Evolutionary conservation across 805 yeast species (phyloP), one percentile per base, ranked within the genome.

Genomic region (Cyberlindnera japonica): DNA sequence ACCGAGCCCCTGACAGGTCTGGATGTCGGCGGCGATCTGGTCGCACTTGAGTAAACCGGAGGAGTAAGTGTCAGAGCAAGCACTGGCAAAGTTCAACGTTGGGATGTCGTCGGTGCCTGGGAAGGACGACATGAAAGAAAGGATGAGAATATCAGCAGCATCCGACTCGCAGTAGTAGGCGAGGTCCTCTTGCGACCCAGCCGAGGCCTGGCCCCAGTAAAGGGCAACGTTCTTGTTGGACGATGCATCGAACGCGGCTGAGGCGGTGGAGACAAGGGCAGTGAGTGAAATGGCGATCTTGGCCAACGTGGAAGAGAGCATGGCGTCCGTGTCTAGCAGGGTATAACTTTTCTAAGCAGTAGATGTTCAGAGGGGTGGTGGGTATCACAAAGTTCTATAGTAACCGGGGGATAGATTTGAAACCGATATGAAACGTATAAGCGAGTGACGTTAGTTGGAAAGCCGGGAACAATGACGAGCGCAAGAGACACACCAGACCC

Each of bases 201-300:
- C 80, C 13, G 91, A 78, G 53, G 77, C 75, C 63, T 88, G 95
- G 39, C 96, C 96, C 96, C 96, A 88, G 64, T 88, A 88, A 7
- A 84, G 70, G 17, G 83, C 96, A 27, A 87, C 76, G 49, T 85
- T 83, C 23, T 69, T 55, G 34, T 72, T 68, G 25, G 79, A 60
- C 14, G 59, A 41, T 9, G 69, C 52, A 37, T 64, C 61, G 40
- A 66, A 67, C 13, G 66, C 61, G 8, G 47, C 40, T 8, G 43
- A 13, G 6, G 35, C 50, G 8, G 33, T 31, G 33, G 43, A 22
- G 12, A 34, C 13, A 13, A 40, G 29, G 13, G 46, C 34, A 4
- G 40, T 19, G 21, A 21, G n/a, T 12, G 46, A 37, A 13, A 48
- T 8, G 20, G 50, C 44, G 9, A 37, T 25, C 35, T 35, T 33